Conservation (phyloP, 202 grass and related monocot species). For the Setaria viridis region DNA sequence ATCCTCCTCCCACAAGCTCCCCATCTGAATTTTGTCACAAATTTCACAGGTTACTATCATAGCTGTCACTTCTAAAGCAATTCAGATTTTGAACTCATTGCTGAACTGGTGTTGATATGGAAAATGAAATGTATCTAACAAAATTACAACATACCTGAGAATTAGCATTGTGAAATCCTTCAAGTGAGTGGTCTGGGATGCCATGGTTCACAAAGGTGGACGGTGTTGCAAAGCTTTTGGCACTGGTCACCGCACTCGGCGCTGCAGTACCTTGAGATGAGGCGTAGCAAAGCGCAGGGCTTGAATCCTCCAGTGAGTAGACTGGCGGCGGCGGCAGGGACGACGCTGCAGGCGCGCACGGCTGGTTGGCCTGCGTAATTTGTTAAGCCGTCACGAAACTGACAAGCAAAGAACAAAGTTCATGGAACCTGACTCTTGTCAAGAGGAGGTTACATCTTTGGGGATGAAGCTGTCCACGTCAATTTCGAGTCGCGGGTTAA, state of each 20-base stretch:
- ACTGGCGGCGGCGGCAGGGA: conserved; percentile 2
- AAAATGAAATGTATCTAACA: background rate
- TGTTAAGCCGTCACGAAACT: background rate
- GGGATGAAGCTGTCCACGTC: conserved; percentile 47
- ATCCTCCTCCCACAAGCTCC: conserved; percentile 58
- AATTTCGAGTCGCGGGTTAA: conserved; percentile 62
- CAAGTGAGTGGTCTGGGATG: background rate
- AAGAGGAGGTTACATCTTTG: conserved; percentile 55
- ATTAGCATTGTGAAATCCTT: conserved; percentile 39
- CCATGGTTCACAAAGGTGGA: conserved; percentile 14
- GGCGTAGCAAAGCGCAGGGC: conserved; percentile 42
- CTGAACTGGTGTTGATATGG: background rate
- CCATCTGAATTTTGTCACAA: conserved; percentile 35
- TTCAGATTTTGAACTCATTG: background rate
- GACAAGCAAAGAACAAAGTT: background rate
- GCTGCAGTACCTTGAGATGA: conserved; percentile 19
- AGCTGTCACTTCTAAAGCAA: background rate
- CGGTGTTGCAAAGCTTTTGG: conserved; percentile 12
- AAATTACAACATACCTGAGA: conserved; percentile 39
- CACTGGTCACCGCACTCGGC: conserved; percentile 28
- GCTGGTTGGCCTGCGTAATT: conserved; percentile 3
- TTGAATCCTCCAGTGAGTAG: conserved; percentile 39
- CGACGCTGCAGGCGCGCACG: background rate
- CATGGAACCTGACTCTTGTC: background rate
- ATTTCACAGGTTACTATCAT: background rate